phyloP scores from a whole-genome alignment of 345 rosid genomes.

The Durio zibethinus region DNA sequence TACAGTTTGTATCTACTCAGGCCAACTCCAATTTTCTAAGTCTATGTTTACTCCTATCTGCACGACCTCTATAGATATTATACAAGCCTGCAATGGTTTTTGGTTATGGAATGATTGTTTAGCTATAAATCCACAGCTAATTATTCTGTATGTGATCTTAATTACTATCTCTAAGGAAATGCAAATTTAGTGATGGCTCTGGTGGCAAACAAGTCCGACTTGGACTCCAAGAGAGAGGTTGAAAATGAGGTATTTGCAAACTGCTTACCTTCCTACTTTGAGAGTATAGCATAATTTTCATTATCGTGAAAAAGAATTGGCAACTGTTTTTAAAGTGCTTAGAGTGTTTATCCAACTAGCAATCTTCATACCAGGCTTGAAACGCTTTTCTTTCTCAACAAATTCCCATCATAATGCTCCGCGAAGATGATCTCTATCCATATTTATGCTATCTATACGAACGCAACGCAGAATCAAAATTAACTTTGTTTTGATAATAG shows the following conservation, averaged over 20 bases:
- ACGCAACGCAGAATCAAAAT: background rate
- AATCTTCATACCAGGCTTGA: background rate
- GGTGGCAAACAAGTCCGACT: conserved; percentile 61
- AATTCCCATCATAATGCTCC: background rate
- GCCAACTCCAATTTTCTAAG: background rate
- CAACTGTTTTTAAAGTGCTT: background rate
- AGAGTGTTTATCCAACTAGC: background rate
- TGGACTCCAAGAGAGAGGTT: conserved; percentile 50
- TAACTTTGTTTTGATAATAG: background rate
- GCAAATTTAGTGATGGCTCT: conserved; percentile 57
- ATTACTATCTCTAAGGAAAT: conserved; percentile 33
- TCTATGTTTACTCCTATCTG: background rate
- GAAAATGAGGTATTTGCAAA: conserved; percentile 42
- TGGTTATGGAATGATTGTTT: background rate
- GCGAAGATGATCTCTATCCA: background rate
- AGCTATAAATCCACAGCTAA: conserved; percentile 3
- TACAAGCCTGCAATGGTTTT: background rate
- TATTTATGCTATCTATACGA: background rate
- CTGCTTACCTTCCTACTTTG: background rate
- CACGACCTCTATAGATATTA: background rate
- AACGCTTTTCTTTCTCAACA: background rate
- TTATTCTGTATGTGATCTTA: background rate
- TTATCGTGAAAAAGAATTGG: background rate
- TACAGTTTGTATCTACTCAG: background rate
- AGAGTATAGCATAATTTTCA: background rate